Base-by-base conservation (phyloP, 768 basidiomycete species). In the Trichaptum fuscoviolaceum region DNA sequence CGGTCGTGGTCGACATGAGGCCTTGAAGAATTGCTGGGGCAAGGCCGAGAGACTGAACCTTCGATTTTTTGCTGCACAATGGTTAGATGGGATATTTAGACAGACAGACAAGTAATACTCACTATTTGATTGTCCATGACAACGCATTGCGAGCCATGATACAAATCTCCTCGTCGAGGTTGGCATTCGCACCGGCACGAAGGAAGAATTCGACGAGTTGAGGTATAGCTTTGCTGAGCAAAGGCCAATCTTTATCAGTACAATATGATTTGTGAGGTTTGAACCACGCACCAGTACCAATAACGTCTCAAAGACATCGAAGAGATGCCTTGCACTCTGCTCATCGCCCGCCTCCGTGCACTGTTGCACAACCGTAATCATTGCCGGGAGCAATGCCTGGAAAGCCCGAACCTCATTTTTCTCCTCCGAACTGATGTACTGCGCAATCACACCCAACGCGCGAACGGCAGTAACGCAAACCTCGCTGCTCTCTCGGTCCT, bases 251-350 rank as follows among this genome's bases (percentile, higher is more conserved):
- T 35, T 57, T 12, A 20, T 67, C 27, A 35, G 25, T 71, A 27
- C 69, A 66, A 63, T 70, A 35, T 25, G 64, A 18, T 20, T 42
- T n/a, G 52, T 20, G 42, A 52, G n/a, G 5, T 20, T 15, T 15
- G 34, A 18, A 42, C 35, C 9, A 76, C 88, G 66, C 70, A 92
- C 93, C 67, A 98, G 87, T 73, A 99, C 96, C 61, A 96, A 84
- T 61, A 99, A 87, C 0, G 94, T 96, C 82, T 99, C 97, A 69
- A 99, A 84, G 30, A 98, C 93, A 74, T 99, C 97, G 73, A 98
- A 97, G 26, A 95, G 82, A 73, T 96, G 88, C 69, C 95, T 88
- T 60, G 93, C 92, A 65, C 87, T 87, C 36, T 83, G 82, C 73
- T 95, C 93, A 73, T 98, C 91, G 36, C 84, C 86, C 36, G 84